A percentile compares a stretch with the other conserved stretches of the same genome.
Conservation (phyloP, 768 basidiomycete species). For the Leccinellum luteum region DNA sequence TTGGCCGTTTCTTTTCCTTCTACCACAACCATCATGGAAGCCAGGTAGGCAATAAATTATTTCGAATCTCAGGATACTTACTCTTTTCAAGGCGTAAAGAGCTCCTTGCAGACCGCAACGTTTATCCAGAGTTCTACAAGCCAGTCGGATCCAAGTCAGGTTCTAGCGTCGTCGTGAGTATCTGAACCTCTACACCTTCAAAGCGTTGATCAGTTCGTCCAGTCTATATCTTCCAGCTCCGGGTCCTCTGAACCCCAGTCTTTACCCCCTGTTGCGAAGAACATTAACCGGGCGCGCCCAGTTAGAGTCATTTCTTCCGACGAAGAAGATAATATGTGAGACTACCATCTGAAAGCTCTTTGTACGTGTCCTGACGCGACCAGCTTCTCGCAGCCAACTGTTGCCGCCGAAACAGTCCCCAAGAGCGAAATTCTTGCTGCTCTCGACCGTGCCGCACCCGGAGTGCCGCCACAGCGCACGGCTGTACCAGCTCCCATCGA, state of each 20-base stretch:
- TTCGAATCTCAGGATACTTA: neutral
- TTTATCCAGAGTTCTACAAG: slow-evolving; percentile 31
- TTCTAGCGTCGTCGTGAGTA: slow-evolving; percentile 24
- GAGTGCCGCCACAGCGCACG: slow-evolving; percentile 15
- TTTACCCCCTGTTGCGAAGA: slow-evolving; percentile 3
- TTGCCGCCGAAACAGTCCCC: neutral
- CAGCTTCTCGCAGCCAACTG: slow-evolving; percentile 2
- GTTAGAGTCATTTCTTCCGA: slow-evolving; percentile 32
- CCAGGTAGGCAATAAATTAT: slow-evolving; percentile 15
- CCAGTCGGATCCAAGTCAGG: slow-evolving; percentile 3
- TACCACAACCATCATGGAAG: slow-evolving; percentile 21
- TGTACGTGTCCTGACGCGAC: slow-evolving; percentile 4
- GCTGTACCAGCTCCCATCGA: slow-evolving; percentile 35
- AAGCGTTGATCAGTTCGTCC: neutral
- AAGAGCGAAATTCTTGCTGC: slow-evolving; percentile 20
- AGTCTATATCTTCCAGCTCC: slow-evolving; percentile 27
- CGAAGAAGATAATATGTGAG: slow-evolving; percentile 22
- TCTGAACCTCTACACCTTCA: neutral
- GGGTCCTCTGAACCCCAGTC: slow-evolving; percentile 21
- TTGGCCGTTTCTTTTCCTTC: slow-evolving; percentile 1
- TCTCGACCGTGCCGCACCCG: slow-evolving; percentile 24
- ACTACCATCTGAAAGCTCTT: neutral
- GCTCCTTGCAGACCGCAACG: slow-evolving; percentile 20
- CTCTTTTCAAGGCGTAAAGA: slow-evolving; percentile 23
- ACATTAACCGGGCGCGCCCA: slow-evolving; percentile 7